Conservation (phyloP, 2,329 filamentous ascomycete species). For the Aspergillus luchuensis region DNA sequence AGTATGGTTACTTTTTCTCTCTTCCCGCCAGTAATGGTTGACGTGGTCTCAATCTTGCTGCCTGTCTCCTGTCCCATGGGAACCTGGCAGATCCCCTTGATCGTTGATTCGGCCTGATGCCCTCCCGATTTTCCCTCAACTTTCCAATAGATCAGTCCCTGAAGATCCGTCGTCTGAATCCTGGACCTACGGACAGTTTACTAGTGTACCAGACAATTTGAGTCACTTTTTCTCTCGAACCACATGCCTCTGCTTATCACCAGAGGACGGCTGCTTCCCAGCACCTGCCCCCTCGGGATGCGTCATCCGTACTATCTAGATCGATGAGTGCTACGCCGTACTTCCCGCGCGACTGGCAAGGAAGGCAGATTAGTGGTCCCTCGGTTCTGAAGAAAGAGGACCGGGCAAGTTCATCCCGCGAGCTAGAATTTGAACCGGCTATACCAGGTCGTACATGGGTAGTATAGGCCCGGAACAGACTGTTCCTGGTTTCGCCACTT, state of each 20-base stretch:
- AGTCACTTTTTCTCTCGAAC: background rate
- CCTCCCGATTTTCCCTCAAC: constrained; percentile 1
- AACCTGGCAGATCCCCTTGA: background rate
- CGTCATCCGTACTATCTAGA: background rate
- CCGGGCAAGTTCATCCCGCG: background rate
- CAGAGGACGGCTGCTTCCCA: background rate
- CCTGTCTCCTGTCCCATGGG: background rate
- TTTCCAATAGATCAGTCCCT: constrained; percentile 6
- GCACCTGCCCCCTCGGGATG: background rate
- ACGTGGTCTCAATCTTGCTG: constrained; percentile 6
- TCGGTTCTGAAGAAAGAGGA: background rate
- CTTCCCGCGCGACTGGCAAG: background rate
- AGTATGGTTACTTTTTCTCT: constrained; percentile 4
- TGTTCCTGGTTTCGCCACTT: constrained; percentile 1
- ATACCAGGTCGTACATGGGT: background rate
- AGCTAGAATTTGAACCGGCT: background rate
- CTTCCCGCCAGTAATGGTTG: constrained; percentile 1
- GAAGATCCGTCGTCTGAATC: constrained; percentile 2
- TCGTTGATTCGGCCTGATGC: background rate
- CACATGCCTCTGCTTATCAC: background rate
- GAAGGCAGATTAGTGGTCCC: background rate
- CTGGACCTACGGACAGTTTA: background rate
- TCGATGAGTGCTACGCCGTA: background rate
- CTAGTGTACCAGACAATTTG: background rate
- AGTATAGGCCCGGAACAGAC: background rate